Evolutionary conservation across 805 yeast species (phyloP), one percentile per base, ranked within the genome.

Genomic region (Myxozyma udenii): DNA sequence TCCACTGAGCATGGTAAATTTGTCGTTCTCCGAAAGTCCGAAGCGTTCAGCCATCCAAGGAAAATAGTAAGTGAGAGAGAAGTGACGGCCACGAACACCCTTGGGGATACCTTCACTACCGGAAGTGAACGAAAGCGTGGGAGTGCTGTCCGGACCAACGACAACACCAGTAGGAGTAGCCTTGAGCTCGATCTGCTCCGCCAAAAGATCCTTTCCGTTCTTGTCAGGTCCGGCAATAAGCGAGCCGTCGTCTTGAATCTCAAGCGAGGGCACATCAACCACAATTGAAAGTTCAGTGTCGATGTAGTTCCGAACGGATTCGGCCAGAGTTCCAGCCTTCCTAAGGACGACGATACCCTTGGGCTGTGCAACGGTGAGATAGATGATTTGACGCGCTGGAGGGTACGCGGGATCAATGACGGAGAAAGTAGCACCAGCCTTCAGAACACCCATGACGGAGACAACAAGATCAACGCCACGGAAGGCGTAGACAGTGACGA

Each of bases 321-420:
- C 78, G 63, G 86, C 88, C 64, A 95, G 74, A 39, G 73, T 68
- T 25, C 98, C 98, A 1, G 98, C 98, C 67, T 88, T 86, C 61
- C 84, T 83, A 61, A 93, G 82, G 18, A 90, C 95, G 55, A 93
- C 84, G 61, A 93, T 77, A 58, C 95, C 98, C 62, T 74, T 79
- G 30, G 99, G 99, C 68, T 85, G 81, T 33, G 98, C 98, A 14
- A 93, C 99, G 43, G 86, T 81, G 51, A 93, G 76, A 68, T 93
- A 93, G 55, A 93, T 80, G 58, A 87, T 93, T 71, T 93, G 99
- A 71, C 99, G 81, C 7, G 95, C 95, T 16, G 98, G 96, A 39
- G 99, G 99, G 69, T 93, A 93, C 3, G 98, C 98, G 5, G 98
- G 98, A 67, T 93, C 99, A 59, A 93, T 95, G 21, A 93, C 99